A percentile compares a stretch with the other conserved stretches of the same genome.
These are phyloP conservation scores for Zymoseptoria pseudotritici DNA, from an alignment of 2,329 filamentous ascomycete genomes.

Conservation along the genomic window DNA sequence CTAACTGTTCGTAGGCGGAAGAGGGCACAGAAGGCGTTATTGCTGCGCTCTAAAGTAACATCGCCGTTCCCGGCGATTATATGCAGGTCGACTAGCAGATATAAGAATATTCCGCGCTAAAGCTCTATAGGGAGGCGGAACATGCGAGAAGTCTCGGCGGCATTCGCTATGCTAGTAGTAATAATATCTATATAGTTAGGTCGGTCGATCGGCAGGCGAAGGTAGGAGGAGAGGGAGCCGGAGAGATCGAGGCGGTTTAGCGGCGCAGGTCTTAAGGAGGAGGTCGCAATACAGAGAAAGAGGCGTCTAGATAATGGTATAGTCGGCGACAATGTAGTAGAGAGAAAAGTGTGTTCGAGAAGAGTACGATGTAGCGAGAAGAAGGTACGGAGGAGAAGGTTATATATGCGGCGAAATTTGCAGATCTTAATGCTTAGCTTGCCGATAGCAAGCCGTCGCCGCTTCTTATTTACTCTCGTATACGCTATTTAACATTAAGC, in stretches of 20 bases:
- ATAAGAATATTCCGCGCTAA: neutral
- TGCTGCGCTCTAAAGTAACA: neutral
- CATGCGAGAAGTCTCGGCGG: neutral
- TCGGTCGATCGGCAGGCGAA: neutral
- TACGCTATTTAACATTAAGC: no score
- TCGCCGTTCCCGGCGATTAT: neutral
- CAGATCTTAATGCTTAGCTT: no score
- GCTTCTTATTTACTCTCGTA: no score
- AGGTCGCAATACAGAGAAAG: neutral
- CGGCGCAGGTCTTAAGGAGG: neutral
- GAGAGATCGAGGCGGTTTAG: neutral
- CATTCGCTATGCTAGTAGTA: neutral
- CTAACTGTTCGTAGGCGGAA: neutral
- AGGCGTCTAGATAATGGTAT: neutral
- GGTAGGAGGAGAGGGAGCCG: no score
- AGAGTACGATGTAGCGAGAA: no score
- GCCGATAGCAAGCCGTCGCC: no score
- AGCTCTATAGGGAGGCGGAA: neutral
- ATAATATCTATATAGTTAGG: neutral
- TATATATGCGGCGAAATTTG: no score
- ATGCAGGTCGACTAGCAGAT: neutral
- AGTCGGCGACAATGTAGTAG: neutral
- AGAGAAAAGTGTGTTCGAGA: neutral
- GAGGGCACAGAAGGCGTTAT: neutral
- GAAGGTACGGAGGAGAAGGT: neutral